Conservation (phyloP, 805 yeast genomes). For the Cyberlindnera mrakii region DNA sequence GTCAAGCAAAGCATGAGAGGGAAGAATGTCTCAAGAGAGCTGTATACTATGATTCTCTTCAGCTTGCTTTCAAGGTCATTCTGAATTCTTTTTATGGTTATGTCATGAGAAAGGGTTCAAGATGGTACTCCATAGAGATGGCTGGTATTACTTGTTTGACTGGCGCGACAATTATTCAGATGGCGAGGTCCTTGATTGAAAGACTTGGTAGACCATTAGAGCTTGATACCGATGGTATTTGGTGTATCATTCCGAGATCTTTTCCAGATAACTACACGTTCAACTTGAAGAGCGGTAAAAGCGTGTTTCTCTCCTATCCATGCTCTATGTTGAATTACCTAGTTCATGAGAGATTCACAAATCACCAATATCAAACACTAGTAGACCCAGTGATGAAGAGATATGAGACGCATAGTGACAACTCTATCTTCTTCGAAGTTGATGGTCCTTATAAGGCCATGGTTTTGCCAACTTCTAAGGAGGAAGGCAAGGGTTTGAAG, state of each 20-base stretch:
- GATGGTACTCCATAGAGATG: constrained; percentile 99
- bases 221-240: constrained; percentile 97
- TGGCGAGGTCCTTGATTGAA: constrained; percentile 90
- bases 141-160: constrained; percentile 98
- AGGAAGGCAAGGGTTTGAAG: constrained; percentile 94
- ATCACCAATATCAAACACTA: constrained; percentile 88
- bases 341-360: constrained; percentile 88
- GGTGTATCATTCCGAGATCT: constrained; percentile 94
- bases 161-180: constrained; percentile 96
- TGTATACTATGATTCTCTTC: constrained; percentile 88
- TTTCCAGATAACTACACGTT: constrained; percentile 87
- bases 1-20: constrained; percentile 46
- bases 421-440: constrained; percentile 94
- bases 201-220: constrained; percentile 93
- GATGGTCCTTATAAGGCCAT: constrained; percentile 98
- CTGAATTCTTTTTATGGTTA: constrained; percentile 95
- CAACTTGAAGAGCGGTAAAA: constrained; percentile 70
- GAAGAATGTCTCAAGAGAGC: constrained; percentile 96
- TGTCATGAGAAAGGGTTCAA: constrained; percentile 97
- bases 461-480: constrained; percentile 95
- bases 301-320: constrained; percentile 76
- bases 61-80: constrained; percentile 94
- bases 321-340: constrained; percentile 93
- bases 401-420: constrained; percentile 79
- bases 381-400: constrained; percentile 61